These are phyloP conservation scores for Vachellia pachyceras DNA, from an alignment of 306 rosid species.

Conservation along the genomic window DNA sequence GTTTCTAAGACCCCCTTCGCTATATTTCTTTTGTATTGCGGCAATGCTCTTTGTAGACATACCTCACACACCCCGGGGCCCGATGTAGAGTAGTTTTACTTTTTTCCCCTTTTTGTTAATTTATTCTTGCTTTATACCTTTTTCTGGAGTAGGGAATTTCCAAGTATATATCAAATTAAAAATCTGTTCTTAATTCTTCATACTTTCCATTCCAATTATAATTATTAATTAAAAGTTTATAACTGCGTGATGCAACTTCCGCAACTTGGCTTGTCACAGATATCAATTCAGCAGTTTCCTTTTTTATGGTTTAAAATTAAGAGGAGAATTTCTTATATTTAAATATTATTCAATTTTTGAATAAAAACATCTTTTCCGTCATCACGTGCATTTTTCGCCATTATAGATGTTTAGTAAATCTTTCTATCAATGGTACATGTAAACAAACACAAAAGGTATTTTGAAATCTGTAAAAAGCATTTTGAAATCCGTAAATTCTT, in stretches of 20 bases:
- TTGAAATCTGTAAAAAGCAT: no score
- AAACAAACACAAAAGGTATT: no score
- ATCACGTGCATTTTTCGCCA: no score
- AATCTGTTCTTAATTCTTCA: neutral
- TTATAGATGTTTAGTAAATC: no score
- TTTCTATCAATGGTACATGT: no score
- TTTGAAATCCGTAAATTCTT: no score
- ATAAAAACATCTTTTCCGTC: no score
- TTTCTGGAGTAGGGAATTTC: slow-evolving; percentile 35
- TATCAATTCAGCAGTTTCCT: neutral
- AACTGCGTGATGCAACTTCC: neutral
- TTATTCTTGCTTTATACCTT: neutral
- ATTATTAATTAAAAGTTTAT: no score
- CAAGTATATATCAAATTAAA: slow-evolving; percentile 28
- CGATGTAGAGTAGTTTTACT: slow-evolving; percentile 49
- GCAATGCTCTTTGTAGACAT: slow-evolving; percentile 48
- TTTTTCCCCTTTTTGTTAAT: neutral
- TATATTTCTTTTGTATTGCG: slow-evolving; percentile 44
- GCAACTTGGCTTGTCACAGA: neutral
- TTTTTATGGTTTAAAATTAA: neutral
- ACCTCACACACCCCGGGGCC: slow-evolving; percentile 45
- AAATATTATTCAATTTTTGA: no score
- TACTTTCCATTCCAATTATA: slow-evolving; percentile 21
- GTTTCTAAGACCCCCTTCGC: slow-evolving; percentile 55
- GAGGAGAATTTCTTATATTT: neutral